These are phyloP conservation scores for Prunus mume DNA, from an alignment of 306 rosid genomes.

Conservation along the genomic window DNA sequence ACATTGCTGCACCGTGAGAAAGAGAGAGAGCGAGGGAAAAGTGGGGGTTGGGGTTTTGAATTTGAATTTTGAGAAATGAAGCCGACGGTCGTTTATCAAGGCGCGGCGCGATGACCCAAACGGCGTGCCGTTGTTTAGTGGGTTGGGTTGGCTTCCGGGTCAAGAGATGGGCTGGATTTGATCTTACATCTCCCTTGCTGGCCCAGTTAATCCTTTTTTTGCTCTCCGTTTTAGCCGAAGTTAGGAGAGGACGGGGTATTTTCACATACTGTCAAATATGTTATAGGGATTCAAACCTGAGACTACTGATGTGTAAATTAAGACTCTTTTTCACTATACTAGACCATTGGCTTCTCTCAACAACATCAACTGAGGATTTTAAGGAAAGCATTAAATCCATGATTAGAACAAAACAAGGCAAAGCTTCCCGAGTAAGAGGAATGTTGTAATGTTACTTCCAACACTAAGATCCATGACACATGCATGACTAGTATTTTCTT, in stretches of 20 bases:
- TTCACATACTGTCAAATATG: too few relatives aligned
- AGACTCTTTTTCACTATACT: too few relatives aligned
- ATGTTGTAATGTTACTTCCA: neutral
- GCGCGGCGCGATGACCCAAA: neutral
- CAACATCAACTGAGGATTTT: neutral
- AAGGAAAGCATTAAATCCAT: neutral
- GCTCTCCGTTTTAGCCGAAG: too few relatives aligned
- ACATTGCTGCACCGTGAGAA: conserved; percentile 26
- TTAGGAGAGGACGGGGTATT: too few relatives aligned
- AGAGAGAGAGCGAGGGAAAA: neutral
- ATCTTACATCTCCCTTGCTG: neutral
- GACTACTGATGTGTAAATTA: too few relatives aligned
- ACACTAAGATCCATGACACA: neutral
- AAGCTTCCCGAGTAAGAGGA: neutral
- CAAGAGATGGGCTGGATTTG: neutral
- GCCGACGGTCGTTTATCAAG: neutral
- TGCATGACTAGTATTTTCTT: neutral
- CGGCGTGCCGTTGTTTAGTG: neutral
- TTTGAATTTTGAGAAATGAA: conserved; percentile 29
- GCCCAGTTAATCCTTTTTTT: neutral
- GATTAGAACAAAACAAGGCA: neutral
- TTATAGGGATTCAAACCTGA: too few relatives aligned
- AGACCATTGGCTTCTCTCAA: too few relatives aligned
- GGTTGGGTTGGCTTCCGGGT: neutral
- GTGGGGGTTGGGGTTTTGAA: neutral